A percentile compares a stretch with the other conserved stretches of the same genome.
These are phyloP conservation scores for Candida chilensis DNA, from an alignment of 805 yeast species.

Conservation along the genomic window DNA sequence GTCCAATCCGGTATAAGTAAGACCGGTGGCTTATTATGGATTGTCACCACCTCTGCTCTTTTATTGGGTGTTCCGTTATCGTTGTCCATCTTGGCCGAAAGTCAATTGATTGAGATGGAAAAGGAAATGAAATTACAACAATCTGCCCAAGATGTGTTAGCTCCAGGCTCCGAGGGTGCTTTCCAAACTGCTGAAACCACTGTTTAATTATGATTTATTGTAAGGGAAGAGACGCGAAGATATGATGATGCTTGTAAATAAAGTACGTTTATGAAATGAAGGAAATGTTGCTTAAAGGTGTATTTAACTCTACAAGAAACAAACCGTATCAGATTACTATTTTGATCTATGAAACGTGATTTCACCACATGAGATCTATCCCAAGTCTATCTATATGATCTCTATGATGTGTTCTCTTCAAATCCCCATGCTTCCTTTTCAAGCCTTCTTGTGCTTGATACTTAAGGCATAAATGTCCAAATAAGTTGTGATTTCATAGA, in stretches of 20 bases:
- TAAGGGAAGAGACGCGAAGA: background rate
- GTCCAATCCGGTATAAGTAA: conserved; percentile 40
- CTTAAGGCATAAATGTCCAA: conserved; percentile 81
- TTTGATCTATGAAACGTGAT: no score
- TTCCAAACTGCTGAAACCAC: conserved; percentile 22
- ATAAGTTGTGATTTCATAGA: conserved; percentile 69
- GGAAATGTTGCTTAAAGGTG: no score
- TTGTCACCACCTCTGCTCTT: conserved; percentile 71
- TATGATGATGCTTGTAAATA: no score
- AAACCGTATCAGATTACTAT: no score
- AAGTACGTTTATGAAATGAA: background rate
- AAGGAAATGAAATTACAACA: conserved; percentile 80
- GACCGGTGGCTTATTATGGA: conserved; percentile 79
- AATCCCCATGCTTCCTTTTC: no score
- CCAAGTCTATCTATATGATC: conserved; percentile 9
- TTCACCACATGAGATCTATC: no score
- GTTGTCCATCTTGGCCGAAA: conserved; percentile 82
- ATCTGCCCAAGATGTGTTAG: conserved; percentile 65
- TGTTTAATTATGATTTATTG: conserved; percentile 5
- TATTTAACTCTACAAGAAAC: no score
- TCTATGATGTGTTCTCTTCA: background rate
- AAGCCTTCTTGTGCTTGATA: conserved; percentile 67
- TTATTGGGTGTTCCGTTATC: conserved; percentile 91
- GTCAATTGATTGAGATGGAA: conserved; percentile 90
- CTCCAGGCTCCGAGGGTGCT: conserved; percentile 53